Base-by-base conservation (phyloP, 2,329 filamentous ascomycete species). In the Trichoderma aggressivum region DNA sequence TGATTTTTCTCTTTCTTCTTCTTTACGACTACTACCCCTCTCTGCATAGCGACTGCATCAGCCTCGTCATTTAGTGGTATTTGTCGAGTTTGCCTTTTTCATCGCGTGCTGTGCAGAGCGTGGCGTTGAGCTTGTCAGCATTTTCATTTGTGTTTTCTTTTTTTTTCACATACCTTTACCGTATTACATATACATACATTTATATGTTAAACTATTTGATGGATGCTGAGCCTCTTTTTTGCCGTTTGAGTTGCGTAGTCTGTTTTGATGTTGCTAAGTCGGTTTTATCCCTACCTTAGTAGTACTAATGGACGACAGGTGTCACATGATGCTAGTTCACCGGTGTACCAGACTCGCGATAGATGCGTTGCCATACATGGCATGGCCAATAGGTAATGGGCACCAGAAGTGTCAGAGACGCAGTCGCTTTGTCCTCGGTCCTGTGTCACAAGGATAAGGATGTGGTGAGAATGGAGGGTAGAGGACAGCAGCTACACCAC, bases 101-200 rank as follows among this genome's bases (percentile, higher is more conserved):
- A 68, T 68, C 56, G 39, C 47, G 36, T 56, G 60, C 62, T 70
- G 43, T 70, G 68, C 68, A 70, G 36, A 64, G 68, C 68, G 68
- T 69, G 56, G 65, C 65, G 32, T 61, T 61, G 56, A 50, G 65
- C 65, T 69, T 69, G 43, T 69, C 65, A 70, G 68, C 68, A 58
- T 70, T 70, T 64, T 65, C 55, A 64, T 59, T 64, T 64, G 68
- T 58, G 26, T 28, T 10, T 39, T 18, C 12, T 53, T 21, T 58
- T 47, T 43, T 34, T 59, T 34, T 58, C 10, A 34, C 30, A 70
- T 59, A 65, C 47, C 32, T 53, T 21, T 53, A 24, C 14, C 58
- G 18, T 55, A 70, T 43, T 55, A 56, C 47, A 63, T 64, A 63
- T 65, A 64, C 39, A 50, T 50, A 69, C 65, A 36, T 53, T 36